phyloP scores from a whole-genome alignment of 2,329 filamentous ascomycete genomes.

The Aspergillus puulaauensis region DNA sequence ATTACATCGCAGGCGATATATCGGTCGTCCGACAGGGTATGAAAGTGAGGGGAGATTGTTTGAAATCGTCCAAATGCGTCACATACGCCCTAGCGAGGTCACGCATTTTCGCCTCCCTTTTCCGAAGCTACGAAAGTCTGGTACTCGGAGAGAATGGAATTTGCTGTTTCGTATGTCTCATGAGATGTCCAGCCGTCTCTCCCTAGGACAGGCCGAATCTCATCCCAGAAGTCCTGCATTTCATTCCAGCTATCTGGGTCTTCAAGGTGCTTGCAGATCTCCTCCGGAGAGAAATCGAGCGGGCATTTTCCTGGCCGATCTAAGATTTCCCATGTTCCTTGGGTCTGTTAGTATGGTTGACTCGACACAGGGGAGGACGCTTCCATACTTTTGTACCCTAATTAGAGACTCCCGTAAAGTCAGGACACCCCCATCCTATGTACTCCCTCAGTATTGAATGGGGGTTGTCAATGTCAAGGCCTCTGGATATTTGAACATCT shows the following conservation, averaged over 20 bases:
- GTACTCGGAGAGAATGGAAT: conserved; percentile 5
- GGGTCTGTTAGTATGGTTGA: not conserved
- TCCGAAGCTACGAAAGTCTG: not conserved
- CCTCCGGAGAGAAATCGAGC: conserved; percentile 21
- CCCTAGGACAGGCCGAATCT: conserved; percentile 33
- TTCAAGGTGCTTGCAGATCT: conserved; percentile 16
- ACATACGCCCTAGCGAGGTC: not conserved
- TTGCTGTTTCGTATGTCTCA: conserved; percentile 36
- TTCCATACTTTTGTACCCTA: conserved; percentile 23
- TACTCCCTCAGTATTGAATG: conserved; percentile 22
- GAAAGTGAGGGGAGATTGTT: not conserved
- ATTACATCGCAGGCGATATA: not conserved
- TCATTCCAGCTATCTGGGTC: conserved; percentile 26
- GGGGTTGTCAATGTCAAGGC: conserved; percentile 22
- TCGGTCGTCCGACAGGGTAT: not conserved
- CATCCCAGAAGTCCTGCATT: conserved; percentile 37
- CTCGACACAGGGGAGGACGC: no score
- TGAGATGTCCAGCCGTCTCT: conserved; percentile 42
- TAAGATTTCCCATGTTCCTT: conserved; percentile 20
- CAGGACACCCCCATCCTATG: conserved; percentile 26
- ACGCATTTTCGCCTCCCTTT: not conserved
- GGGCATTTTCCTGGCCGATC: conserved; percentile 16
- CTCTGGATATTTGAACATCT: conserved; percentile 22
- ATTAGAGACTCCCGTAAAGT: conserved; percentile 25
- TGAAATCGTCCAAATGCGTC: not conserved